Evolutionary conservation across 148 eudicot species (phyloP), one percentile per base, ranked within the genome.

Genomic region (Pharnaceum exiguum): DNA sequence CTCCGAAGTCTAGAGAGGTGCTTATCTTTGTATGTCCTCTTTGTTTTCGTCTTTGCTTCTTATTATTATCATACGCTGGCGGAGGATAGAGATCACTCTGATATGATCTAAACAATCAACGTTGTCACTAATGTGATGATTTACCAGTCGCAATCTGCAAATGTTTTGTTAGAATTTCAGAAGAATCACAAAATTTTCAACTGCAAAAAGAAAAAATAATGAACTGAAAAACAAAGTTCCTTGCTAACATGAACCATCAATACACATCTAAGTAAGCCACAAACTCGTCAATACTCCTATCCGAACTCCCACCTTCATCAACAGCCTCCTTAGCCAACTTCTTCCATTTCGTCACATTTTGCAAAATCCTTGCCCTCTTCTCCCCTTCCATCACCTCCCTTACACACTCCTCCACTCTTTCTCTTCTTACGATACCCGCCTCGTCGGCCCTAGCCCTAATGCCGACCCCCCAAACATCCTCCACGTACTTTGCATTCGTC

Each of bases 401-500:
- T 23, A 85, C 30, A 17, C 77, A 67, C 2, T 51, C 15, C 62
- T 62, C 79, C 3, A 85, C 1, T 17, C 65, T 78, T 6, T 60
- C 64, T 18, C 84, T 68, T 31, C 44, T 48, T 8, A 69, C 78
- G 10, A 76, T 38, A 7, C 82, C 91, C 10, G 52, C 55, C 21
- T 58, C 67, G 8, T 73, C 77, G 0, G 15, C 60, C 71, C 47
- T 68, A 6, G 66, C 77, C 30, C 81, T 37, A 21, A 82, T 48
- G 4, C 91, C 87, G 0, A 77, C 62, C 0, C 62, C 48, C 91
- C 91, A 85, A 23, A 79, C 82, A 51, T 85, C 91, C 36, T 73
- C 72, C 68, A 81, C 53, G 28, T 51, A 68, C 71, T 84, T 84
- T 0, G 80, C 86, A 69, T 76, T 76, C 1, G 78, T 81, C 37